Evolutionary conservation across 371 early-diverging fungal species (phyloP).

Genomic region (Syncephalastrum monosporum): DNA sequence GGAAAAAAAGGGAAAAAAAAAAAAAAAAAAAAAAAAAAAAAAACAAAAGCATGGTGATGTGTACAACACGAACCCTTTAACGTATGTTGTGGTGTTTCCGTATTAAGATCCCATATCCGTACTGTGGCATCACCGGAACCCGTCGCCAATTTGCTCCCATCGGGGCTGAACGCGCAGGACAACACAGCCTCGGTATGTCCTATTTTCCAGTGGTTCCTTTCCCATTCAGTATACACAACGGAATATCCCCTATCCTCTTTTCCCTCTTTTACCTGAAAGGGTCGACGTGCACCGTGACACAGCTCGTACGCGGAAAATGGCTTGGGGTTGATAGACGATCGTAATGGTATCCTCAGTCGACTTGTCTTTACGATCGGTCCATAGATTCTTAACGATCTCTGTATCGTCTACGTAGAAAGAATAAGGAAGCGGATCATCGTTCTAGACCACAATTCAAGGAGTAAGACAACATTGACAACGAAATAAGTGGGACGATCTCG

Average conservation of each 20-base stretch:
- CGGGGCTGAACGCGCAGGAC: conserved; percentile 88
- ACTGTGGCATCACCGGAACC: conserved; percentile 97
- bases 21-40: no score
- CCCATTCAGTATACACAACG: neutral
- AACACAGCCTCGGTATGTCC: conserved; percentile 96
- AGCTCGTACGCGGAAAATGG: conserved; percentile 89
- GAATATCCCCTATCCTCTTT: neutral
- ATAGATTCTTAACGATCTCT: conserved; percentile 75
- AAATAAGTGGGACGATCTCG: neutral
- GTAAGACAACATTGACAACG: neutral
- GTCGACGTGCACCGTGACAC: conserved; percentile 90
- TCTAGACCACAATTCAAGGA: conserved; percentile 15
- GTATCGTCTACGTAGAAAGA: conserved; percentile 84
- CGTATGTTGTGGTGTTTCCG: conserved; percentile 83
- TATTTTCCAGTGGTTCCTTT: conserved; percentile 7
- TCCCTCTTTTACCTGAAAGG: conserved; percentile 56
- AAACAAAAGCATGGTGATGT: no score
- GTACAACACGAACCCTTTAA: conserved; percentile 37
- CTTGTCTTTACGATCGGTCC: conserved; percentile 71
- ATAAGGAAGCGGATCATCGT: conserved; percentile 88
- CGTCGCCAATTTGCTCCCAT: conserved; percentile 87
- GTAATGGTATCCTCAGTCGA: conserved; percentile 84
- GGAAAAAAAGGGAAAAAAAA: no score
- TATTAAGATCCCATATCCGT: conserved; percentile 96
- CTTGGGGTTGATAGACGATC: conserved; percentile 92